Evolutionary conservation across 2,329 filamentous ascomycete species (phyloP), one percentile per base, ranked within the genome.

Genomic region (Lachnellula hyalina): DNA sequence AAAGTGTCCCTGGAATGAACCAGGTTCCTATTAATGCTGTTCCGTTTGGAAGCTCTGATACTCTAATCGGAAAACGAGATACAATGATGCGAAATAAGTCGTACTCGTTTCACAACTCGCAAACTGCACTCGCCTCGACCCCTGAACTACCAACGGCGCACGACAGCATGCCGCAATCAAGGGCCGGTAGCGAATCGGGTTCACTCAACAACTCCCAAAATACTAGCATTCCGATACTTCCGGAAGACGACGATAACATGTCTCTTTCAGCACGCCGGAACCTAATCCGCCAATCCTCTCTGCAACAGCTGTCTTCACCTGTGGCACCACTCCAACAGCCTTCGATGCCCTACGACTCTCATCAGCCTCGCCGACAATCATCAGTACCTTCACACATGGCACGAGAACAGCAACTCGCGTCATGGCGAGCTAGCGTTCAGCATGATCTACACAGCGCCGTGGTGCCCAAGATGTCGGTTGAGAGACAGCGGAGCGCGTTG

Each of bases 371-470:
- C 60, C 75, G 82, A 32, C 67, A 68, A 51, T 77, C 74, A 19
- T 72, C 69, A 2, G 56, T 76, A 5, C 74, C 74, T 2, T 71
- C 75, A 4, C 67, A 62, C 68, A 19, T 74, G 8, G 74, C 71
- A 12, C 78, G 83, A 40, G 79, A 86, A 53, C 75, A 80, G 0
- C 79, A 82, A 56, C 77, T 91, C 32, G 82, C 85, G 21, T 81
- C 74, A 51, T 91, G 89, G 77, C 80, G 87, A 49, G 79, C 82
- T 60, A 85, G 81, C 1, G 76, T 89, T 2, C 79, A 82, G 19
- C 77, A 83, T 12, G 85, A 89, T 45, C 72, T 87, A n/a, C 75
- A 77, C 23, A 19, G 75, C 75, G 36, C 54, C 5, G 51, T 47
- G 1, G 21, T 53, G 21, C 61, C 60, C 8, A 60, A 57, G 14